phyloP scores from a whole-genome alignment of 192 early-diverging fungal species.

The Thamnidium elegans region DNA sequence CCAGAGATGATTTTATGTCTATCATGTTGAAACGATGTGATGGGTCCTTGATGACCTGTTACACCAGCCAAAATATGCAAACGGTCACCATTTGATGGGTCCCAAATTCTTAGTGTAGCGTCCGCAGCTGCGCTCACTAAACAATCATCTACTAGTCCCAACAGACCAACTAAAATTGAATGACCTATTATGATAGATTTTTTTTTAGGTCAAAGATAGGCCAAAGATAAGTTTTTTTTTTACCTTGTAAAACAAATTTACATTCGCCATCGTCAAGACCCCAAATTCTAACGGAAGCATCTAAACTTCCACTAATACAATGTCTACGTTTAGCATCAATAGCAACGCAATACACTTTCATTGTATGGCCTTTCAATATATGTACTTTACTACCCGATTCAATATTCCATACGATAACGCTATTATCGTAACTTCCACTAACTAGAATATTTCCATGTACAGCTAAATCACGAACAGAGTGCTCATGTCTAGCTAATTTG shows the following conservation, averaged over 20 bases:
- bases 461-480: slow-evolving; percentile 89
- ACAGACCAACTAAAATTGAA: slow-evolving; percentile 85
- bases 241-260: slow-evolving; percentile 83
- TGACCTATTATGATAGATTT: slow-evolving; percentile 78
- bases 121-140: slow-evolving; percentile 95
- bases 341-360: slow-evolving; percentile 93
- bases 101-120: slow-evolving; percentile 91
- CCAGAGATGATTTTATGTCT: slow-evolving; percentile 88
- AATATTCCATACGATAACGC: slow-evolving; percentile 89
- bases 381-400: slow-evolving; percentile 63
- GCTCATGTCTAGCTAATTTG: slow-evolving; percentile 79
- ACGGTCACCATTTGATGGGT: slow-evolving; percentile 55
- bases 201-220: slow-evolving; percentile 65
- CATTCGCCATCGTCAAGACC: slow-evolving; percentile 75
- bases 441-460: slow-evolving; percentile 84
- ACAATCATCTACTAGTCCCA: slow-evolving; percentile 81
- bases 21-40: slow-evolving; percentile 98
- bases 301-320: slow-evolving; percentile 92
- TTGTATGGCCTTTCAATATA: slow-evolving; percentile 78
- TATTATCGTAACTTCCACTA: slow-evolving; percentile 86
- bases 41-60: slow-evolving; percentile 78
- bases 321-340: slow-evolving; percentile 77
- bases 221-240: slow-evolving; percentile 77
- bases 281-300: slow-evolving; percentile 92
- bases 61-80: slow-evolving; percentile 57